Conservation (phyloP, 495 filamentous ascomycete species). For the Hypoxylon fuscum region DNA sequence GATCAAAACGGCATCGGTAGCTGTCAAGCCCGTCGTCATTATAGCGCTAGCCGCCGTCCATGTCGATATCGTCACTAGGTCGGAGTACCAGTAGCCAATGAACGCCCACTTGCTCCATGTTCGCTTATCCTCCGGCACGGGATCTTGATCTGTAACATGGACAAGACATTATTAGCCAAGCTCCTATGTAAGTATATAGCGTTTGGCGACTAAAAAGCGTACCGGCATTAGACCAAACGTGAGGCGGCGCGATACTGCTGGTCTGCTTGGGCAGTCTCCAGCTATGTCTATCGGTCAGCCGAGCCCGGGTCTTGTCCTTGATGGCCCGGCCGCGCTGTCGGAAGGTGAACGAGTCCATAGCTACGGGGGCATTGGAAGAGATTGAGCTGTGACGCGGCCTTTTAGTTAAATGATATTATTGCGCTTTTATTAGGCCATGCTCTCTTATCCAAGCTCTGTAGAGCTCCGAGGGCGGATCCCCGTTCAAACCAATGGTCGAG, state of each 20-base stretch:
- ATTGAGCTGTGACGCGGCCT: background rate
- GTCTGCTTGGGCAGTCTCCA: slow-evolving; percentile 46
- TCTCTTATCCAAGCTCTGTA: slow-evolving; percentile 1
- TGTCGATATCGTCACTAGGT: slow-evolving; percentile 45
- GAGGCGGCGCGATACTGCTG: slow-evolving; percentile 43
- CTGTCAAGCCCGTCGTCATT: slow-evolving; percentile 41
- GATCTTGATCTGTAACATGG: slow-evolving; percentile 42
- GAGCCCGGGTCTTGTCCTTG: slow-evolving; percentile 30
- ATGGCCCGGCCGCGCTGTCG: slow-evolving; percentile 30
- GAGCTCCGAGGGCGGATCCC: background rate
- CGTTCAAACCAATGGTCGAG: background rate
- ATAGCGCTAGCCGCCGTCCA: slow-evolving; percentile 40
- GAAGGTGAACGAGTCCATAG: slow-evolving; percentile 29
- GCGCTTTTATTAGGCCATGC: background rate
- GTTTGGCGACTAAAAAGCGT: background rate
- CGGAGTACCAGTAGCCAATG: slow-evolving; percentile 47
- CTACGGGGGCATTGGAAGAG: background rate
- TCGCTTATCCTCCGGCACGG: slow-evolving; percentile 41
- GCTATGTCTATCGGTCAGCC: slow-evolving; percentile 37
- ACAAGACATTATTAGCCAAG: slow-evolving; percentile 1
- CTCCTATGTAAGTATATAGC: background rate
- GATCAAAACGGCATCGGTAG: slow-evolving; percentile 41
- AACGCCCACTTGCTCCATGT: slow-evolving; percentile 45
- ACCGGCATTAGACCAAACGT: slow-evolving; percentile 46
- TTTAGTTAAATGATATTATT: background rate